A percentile compares a stretch with the other conserved stretches of the same genome.
Evolutionary conservation across 2,329 filamentous ascomycete genomes (phyloP).

Genomic region (Penicillium sp.): DNA sequence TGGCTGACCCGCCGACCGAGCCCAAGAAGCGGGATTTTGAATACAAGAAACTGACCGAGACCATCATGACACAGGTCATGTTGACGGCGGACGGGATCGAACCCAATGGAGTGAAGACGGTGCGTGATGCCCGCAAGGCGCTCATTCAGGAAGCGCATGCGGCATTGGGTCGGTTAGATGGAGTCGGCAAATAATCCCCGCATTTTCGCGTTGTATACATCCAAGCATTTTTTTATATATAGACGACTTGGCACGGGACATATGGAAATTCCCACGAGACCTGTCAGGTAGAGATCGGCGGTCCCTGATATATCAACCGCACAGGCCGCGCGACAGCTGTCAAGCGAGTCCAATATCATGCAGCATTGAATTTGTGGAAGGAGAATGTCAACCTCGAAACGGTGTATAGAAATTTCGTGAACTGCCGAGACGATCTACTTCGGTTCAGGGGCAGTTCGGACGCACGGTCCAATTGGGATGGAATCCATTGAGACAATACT

Average conservation of each 20-base stretch:
- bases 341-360: not conserved
- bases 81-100: conserved; percentile 66
- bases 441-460: conserved; percentile 12
- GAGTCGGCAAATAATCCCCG: conserved; percentile 21
- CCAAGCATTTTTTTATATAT: too few species aligned
- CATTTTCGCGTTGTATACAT: too few species aligned
- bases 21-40: conserved; percentile 39
- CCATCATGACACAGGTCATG: conserved; percentile 40
- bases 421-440: too few species aligned
- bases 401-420: conserved; percentile 4
- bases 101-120: conserved; percentile 58
- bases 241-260: too few species aligned
- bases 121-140: conserved; percentile 46
- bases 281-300: conserved; percentile 8
- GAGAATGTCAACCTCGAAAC: not conserved
- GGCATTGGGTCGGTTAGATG: conserved; percentile 37
- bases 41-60: conserved; percentile 42
- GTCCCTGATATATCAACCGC: conserved; percentile 12
- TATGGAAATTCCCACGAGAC: not conserved
- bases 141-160: conserved; percentile 42
- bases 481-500: too few species aligned
- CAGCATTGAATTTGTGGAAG: not conserved
- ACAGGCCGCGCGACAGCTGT: conserved; percentile 2
- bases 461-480: conserved; percentile 5
- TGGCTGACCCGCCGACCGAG: conserved; percentile 38